Evolutionary conservation across 2,329 filamentous ascomycete species (phyloP).

Genomic region (Cladophialophora chaetospira): DNA sequence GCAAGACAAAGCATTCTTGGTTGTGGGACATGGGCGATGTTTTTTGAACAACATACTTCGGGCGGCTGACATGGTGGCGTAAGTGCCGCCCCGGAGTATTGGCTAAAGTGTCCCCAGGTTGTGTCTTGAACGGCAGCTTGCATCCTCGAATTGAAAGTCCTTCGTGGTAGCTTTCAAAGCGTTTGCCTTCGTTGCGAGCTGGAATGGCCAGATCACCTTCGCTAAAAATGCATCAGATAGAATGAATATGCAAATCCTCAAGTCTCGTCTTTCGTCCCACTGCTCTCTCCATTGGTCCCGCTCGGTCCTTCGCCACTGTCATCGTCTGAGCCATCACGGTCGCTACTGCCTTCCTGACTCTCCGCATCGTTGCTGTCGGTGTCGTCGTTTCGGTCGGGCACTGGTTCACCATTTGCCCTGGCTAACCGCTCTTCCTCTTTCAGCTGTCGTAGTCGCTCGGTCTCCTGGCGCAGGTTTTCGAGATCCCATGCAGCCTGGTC

Average conservation of each 20-base stretch:
- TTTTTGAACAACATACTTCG: no score
- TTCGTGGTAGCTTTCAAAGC: no score
- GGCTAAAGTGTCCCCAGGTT: no score
- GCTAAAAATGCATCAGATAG: slow-evolving; percentile 6
- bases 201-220: neutral
- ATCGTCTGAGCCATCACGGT: slow-evolving; percentile 17
- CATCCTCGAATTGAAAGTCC: no score
- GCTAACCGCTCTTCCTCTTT: slow-evolving; percentile 74
- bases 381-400: slow-evolving; percentile 23
- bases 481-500: slow-evolving; percentile 69
- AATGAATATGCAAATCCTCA: neutral
- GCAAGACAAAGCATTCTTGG: no score
- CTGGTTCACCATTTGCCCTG: slow-evolving; percentile 37
- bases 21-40: no score
- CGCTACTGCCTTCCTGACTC: slow-evolving; percentile 18
- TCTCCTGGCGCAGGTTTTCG: slow-evolving; percentile 79
- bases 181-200: neutral
- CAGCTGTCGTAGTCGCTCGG: slow-evolving; percentile 70
- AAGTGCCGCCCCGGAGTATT: no score
- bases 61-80: no score
- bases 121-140: no score
- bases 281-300: slow-evolving; percentile 15
- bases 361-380: slow-evolving; percentile 16
- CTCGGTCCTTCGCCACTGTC: neutral
- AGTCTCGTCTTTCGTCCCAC: slow-evolving; percentile 12